phyloP scores from a whole-genome alignment of 2,329 filamentous ascomycete species.

The Chrysoporthe puriensis region DNA sequence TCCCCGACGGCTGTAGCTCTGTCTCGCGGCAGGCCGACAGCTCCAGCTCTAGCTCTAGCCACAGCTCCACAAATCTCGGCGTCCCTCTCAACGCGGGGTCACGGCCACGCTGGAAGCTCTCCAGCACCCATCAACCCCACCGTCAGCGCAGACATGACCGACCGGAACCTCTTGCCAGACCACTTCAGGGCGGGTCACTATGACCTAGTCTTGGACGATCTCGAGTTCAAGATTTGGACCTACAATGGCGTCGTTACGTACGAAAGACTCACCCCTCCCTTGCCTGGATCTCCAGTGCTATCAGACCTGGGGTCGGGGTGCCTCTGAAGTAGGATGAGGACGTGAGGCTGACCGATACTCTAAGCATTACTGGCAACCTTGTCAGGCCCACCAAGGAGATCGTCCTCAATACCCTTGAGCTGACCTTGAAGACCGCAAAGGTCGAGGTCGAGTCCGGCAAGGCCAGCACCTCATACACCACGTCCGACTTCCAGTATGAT shows the following conservation, averaged over 20 bases:
- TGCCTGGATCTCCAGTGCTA: not conserved
- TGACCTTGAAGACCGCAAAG: slow-evolving; percentile 72
- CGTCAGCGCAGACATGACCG: slow-evolving; percentile 48
- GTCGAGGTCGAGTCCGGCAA: slow-evolving; percentile 62
- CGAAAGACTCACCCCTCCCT: slow-evolving; percentile 32
- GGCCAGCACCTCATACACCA: slow-evolving; percentile 59
- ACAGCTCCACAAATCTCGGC: slow-evolving; percentile 8
- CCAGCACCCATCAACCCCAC: not conserved
- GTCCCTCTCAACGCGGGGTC: slow-evolving; percentile 21
- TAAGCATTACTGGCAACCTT: slow-evolving; percentile 75
- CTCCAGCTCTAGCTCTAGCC: slow-evolving; percentile 11
- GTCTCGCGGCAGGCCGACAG: not conserved
- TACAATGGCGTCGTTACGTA: slow-evolving; percentile 80
- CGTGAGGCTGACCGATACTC: slow-evolving; percentile 9
- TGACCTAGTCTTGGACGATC: slow-evolving; percentile 75
- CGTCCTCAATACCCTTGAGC: slow-evolving; percentile 81
- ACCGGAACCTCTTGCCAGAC: slow-evolving; percentile 65
- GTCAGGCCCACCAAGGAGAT: slow-evolving; percentile 74
- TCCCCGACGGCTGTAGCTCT: slow-evolving; percentile 1
- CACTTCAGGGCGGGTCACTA: slow-evolving; percentile 84
- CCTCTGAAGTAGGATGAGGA: not conserved
- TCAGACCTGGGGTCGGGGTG: not conserved
- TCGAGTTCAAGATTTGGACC: slow-evolving; percentile 74
- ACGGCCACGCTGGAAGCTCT: slow-evolving; percentile 35
- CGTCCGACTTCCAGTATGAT: slow-evolving; percentile 77